Percentiles rank a stretch among this genome's conserved stretches.
These are phyloP conservation scores for Trametes gibbosa DNA, from an alignment of 768 basidiomycete species.

Conservation along the genomic window DNA sequence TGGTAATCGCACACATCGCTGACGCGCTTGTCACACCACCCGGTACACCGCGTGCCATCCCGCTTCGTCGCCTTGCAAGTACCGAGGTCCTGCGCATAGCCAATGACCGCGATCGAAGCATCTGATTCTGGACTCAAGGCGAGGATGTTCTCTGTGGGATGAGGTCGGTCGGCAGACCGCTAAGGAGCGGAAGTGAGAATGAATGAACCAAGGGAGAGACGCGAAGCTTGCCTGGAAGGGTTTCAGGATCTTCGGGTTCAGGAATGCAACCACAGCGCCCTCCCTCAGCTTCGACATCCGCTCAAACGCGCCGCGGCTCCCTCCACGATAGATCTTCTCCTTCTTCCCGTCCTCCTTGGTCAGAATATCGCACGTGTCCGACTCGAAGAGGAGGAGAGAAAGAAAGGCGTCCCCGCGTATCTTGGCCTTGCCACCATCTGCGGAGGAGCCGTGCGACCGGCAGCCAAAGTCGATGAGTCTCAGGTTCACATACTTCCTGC, in stretches of 20 bases:
- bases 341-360: constrained; percentile 50
- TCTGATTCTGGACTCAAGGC: constrained; percentile 85
- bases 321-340: constrained; percentile 77
- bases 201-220: background rate
- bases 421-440: constrained; percentile 52
- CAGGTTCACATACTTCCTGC: constrained; percentile 84
- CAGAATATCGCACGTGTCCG: constrained; percentile 65
- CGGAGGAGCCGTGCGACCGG: constrained; percentile 48
- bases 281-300: constrained; percentile 79
- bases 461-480: constrained; percentile 82
- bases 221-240: constrained; percentile 67
- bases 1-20: constrained; percentile 92
- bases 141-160: constrained; percentile 78
- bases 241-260: constrained; percentile 85
- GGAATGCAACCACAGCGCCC: constrained; percentile 85
- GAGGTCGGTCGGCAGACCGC: constrained; percentile 56
- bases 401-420: constrained; percentile 83
- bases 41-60: constrained; percentile 78
- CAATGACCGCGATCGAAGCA: constrained; percentile 78
- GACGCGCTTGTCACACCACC: constrained; percentile 90
- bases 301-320: constrained; percentile 92
- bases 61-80: constrained; percentile 75
- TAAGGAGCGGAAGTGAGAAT: constrained; percentile 21
- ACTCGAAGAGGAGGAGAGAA: constrained; percentile 83
- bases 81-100: constrained; percentile 83